phyloP scores from a whole-genome alignment of 2,329 filamentous ascomycete species.

The Capronia americana region DNA sequence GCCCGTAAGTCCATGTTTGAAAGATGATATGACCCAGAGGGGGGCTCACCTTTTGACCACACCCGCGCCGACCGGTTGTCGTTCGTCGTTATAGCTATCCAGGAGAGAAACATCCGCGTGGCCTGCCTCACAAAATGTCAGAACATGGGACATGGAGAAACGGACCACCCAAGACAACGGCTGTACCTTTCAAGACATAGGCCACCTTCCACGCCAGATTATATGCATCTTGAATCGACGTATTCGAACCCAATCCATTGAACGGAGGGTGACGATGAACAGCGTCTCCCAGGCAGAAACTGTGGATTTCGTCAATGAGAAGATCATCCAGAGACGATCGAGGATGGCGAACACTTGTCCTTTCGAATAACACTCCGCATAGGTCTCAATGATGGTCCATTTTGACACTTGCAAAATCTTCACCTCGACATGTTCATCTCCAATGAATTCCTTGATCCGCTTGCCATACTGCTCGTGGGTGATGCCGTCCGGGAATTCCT shows the following conservation, averaged over 20 bases:
- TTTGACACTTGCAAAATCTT: slow-evolving; percentile 62
- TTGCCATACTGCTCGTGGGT: slow-evolving; percentile 55
- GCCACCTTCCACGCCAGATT: slow-evolving; percentile 50
- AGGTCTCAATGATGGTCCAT: slow-evolving; percentile 68
- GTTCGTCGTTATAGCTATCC: slow-evolving; percentile 48
- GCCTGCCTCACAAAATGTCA: no score
- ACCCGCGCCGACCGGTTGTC: slow-evolving; percentile 45
- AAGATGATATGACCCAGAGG: no score
- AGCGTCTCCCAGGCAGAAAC: no score
- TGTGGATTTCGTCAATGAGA: slow-evolving; percentile 49
- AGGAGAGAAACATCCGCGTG: no score
- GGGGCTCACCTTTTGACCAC: slow-evolving; percentile 57
- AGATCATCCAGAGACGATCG: no score
- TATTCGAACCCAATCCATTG: slow-evolving; percentile 49
- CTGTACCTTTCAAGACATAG: slow-evolving; percentile 37
- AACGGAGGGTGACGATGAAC: slow-evolving; percentile 48
- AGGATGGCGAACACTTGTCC: slow-evolving; percentile 43
- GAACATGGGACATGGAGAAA: no score
- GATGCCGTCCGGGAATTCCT: slow-evolving; percentile 47
- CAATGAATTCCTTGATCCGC: slow-evolving; percentile 59
- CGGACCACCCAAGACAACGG: no score
- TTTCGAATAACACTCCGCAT: slow-evolving; percentile 61
- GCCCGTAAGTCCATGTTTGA: no score
- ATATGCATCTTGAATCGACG: slow-evolving; percentile 47
- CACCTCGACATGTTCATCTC: slow-evolving; percentile 58